phyloP scores from a whole-genome alignment of 1,284 basidiomycete genomes.

The Malassezia yamatoensis region DNA sequence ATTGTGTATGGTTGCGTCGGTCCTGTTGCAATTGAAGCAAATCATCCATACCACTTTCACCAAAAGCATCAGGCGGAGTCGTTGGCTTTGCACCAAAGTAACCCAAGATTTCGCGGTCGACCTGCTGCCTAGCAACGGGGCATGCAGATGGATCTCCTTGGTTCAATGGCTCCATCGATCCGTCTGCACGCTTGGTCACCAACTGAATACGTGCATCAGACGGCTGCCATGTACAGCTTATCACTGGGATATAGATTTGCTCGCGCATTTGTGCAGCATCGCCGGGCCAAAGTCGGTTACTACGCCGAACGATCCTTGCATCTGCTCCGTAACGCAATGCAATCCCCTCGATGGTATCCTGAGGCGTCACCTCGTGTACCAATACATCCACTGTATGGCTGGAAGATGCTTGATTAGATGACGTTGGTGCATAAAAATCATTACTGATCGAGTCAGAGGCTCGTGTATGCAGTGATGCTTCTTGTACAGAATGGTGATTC shows the following conservation, averaged over 20 bases:
- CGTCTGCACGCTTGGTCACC: constrained; percentile 7
- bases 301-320: constrained; percentile 30
- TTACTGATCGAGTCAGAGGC: no score
- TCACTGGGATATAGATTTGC: constrained; percentile 38
- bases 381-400: constrained; percentile 22
- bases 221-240: constrained; percentile 32
- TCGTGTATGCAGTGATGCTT: neutral
- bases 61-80: constrained; percentile 17
- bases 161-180: constrained; percentile 3
- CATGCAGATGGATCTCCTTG: neutral
- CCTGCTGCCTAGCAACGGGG: neutral
- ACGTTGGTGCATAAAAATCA: neutral
- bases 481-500: neutral
- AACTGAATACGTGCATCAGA: constrained; percentile 28
- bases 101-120: constrained; percentile 19
- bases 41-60: constrained; percentile 40
- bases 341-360: constrained; percentile 34
- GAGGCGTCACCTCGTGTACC: constrained; percentile 35
- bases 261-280: constrained; percentile 41
- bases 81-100: constrained; percentile 25
- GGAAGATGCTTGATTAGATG: neutral
- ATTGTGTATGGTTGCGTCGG: constrained; percentile 3
- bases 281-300: constrained; percentile 44
- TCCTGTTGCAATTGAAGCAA: constrained; percentile 20
- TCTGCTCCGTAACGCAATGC: constrained; percentile 44